Evolutionary conservation across 164 flowering plant species (phyloP).

Genomic region (Cinnamomum chago): DNA sequence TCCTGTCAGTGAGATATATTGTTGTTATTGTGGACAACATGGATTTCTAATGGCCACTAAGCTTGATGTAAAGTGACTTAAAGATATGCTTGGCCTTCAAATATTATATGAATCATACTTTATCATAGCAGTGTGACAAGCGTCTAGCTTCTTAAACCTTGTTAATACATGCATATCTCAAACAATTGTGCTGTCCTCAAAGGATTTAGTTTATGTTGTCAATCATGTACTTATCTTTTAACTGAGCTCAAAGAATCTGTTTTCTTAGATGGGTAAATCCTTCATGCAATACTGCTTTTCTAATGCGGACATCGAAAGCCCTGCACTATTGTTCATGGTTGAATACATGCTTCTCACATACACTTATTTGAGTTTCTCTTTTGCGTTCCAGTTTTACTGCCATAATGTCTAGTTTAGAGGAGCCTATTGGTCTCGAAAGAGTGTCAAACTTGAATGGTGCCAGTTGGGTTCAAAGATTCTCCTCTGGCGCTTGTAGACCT

Average conservation of each 20-base stretch:
- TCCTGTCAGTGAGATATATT: no score
- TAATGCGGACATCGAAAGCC: background rate
- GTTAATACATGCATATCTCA: background rate
- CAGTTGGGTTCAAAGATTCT: conserved; percentile 61
- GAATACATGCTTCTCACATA: conserved; percentile 21
- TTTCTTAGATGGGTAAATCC: conserved; percentile 1
- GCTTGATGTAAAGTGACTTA: no score
- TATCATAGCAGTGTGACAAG: background rate
- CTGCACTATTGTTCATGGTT: conserved; percentile 15
- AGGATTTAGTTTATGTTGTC: background rate
- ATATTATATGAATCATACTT: no score
- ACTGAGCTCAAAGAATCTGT: background rate
- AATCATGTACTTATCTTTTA: background rate
- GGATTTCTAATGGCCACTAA: no score
- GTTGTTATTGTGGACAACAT: no score
- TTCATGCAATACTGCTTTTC: background rate
- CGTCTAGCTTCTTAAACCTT: background rate
- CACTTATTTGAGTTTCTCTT: conserved; percentile 23
- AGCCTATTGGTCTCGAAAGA: conserved; percentile 78
- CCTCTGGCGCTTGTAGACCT: conserved; percentile 74
- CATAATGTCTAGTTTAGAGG: conserved; percentile 91
- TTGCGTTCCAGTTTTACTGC: conserved; percentile 16
- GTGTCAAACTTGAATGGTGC: conserved; percentile 61
- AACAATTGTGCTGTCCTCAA: background rate
- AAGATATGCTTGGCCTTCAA: no score